Percentiles rank a stretch among this genome's conserved stretches.
Conservation (phyloP, 164 flowering plant genomes). For the Cinnamomum chago region DNA sequence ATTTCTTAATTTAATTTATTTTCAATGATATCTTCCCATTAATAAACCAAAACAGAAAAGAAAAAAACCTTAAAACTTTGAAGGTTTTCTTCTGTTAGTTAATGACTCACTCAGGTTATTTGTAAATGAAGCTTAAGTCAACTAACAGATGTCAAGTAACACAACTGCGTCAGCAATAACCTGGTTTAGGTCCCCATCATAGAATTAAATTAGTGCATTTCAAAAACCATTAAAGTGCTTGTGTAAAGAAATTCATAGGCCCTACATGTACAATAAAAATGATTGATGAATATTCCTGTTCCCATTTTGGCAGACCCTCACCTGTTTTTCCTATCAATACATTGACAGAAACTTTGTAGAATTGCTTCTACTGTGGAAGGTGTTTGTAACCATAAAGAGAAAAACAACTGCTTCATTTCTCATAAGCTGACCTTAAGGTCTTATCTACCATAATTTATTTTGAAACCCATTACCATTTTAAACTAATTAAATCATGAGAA, state of each 20-base stretch:
- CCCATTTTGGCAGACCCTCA: slow-evolving; percentile 4
- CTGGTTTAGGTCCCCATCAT: too few species aligned
- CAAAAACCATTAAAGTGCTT: too few species aligned
- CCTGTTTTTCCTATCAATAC: neutral
- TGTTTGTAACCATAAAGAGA: neutral
- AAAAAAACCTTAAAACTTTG: too few species aligned
- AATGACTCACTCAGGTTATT: too few species aligned
- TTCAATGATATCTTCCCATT: too few species aligned
- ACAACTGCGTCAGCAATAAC: too few species aligned
- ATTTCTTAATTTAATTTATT: too few species aligned
- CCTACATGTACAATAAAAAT: neutral
- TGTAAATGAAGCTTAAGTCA: too few species aligned
- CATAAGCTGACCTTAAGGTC: slow-evolving; percentile 1
- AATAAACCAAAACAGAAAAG: too few species aligned
- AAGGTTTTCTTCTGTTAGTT: too few species aligned
- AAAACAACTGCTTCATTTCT: neutral
- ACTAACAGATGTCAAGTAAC: too few species aligned
- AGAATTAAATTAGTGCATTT: too few species aligned
- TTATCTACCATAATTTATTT: neutral
- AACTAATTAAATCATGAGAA: neutral
- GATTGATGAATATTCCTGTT: neutral
- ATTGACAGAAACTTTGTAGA: neutral
- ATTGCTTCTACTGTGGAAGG: neutral
- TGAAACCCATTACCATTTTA: neutral
- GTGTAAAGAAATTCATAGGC: neutral